Evolutionary conservation across 1,284 basidiomycete genomes (phyloP).

Genomic region (Ceratobasidium sp.): DNA sequence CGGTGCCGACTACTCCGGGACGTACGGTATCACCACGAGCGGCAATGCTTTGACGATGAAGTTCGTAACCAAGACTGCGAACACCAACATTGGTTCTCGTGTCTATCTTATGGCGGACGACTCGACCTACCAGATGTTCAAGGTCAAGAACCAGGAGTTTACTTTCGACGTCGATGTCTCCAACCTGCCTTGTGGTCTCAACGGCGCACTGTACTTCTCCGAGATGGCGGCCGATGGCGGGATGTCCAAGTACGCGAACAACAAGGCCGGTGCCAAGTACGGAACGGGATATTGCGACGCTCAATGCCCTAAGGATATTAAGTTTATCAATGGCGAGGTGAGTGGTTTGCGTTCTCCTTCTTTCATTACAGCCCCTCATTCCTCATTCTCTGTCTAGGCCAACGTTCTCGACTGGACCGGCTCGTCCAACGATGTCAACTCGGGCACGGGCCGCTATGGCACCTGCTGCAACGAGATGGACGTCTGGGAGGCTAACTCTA

Average conservation of each 20-base stretch:
- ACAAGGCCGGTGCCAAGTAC: conserved; percentile 54
- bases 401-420: conserved; percentile 38
- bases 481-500: conserved; percentile 61
- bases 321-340: conserved; percentile 69
- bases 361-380: conserved; percentile 56
- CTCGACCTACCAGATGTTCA: conserved; percentile 66
- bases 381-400: conserved; percentile 43
- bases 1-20: conserved; percentile 68
- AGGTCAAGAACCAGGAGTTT: conserved; percentile 68
- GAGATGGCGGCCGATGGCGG: conserved; percentile 54
- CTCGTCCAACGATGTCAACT: conserved; percentile 43
- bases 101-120: conserved; percentile 64
- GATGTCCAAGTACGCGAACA: conserved; percentile 49
- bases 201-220: conserved; percentile 60
- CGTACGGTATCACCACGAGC: conserved; percentile 63
- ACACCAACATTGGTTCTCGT: conserved; percentile 77
- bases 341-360: too few relatives aligned
- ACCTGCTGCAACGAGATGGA: conserved; percentile 50
- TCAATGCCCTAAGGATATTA: conserved; percentile 63
- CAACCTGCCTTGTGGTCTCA: conserved; percentile 67
- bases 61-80: conserved; percentile 82
- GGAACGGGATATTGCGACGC: conserved; percentile 58
- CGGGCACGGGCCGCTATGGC: conserved; percentile 48
- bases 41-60: conserved; percentile 75
- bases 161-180: conserved; percentile 71